Conservation (phyloP, 805 yeast genomes). For the Gaillardinia entomophila region DNA sequence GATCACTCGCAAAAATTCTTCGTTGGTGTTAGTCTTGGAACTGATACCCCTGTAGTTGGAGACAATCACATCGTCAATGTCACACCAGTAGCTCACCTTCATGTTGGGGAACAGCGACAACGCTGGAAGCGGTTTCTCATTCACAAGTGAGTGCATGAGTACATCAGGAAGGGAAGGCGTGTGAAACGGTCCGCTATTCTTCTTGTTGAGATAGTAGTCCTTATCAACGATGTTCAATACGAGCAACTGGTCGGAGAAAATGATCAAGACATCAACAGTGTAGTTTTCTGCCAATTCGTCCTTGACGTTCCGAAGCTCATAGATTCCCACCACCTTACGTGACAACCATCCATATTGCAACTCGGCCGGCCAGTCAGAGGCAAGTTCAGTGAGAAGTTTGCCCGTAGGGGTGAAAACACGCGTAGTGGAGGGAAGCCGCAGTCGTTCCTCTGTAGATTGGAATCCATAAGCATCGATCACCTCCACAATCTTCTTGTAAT, state of each 20-base stretch:
- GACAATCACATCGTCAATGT: constrained; percentile 50
- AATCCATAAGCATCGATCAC: constrained; percentile 81
- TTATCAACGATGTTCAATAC: constrained; percentile 52
- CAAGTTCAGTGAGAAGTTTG: constrained; percentile 76
- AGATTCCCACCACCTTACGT: constrained; percentile 77
- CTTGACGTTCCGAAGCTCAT: constrained; percentile 30
- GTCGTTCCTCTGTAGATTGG: constrained; percentile 36
- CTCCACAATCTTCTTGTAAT: constrained; percentile 49
- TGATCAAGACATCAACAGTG: constrained; percentile 50
- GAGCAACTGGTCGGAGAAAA: constrained; percentile 77
- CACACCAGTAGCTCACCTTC: constrained; percentile 63
- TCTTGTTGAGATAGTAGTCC: constrained; percentile 22
- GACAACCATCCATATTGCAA: constrained; percentile 85
- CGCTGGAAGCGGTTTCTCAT: constrained; percentile 66
- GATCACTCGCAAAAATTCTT: constrained; percentile 21
- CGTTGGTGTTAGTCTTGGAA: constrained; percentile 8
- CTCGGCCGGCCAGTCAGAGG: constrained; percentile 82
- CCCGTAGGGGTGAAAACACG: constrained; percentile 90
- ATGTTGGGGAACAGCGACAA: constrained; percentile 54
- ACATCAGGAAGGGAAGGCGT: constrained; percentile 70
- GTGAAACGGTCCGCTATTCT: constrained; percentile 11
- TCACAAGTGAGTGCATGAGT: constrained; percentile 83
- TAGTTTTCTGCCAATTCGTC: constrained; percentile 7
- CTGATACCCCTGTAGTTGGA: constrained; percentile 34
- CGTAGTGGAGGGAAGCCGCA: neutral